Evolutionary conservation across 2,329 filamentous ascomycete genomes (phyloP).

Genomic region (Amauroascus niger): DNA sequence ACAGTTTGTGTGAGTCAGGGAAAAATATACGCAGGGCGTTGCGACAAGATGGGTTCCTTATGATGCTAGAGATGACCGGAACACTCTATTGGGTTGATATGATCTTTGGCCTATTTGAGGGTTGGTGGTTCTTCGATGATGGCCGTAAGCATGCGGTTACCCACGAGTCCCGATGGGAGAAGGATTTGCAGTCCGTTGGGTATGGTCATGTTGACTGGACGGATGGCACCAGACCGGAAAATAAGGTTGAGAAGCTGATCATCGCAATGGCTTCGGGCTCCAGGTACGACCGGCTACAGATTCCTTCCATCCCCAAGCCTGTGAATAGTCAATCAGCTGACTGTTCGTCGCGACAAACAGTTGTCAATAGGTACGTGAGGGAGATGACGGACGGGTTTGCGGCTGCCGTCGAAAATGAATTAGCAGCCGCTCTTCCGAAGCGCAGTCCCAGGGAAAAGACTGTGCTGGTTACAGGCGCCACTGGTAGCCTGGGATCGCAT

Average conservation of each 20-base stretch:
- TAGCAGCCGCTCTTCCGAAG: neutral
- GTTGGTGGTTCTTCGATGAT: conserved; percentile 34
- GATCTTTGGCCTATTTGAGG: conserved; percentile 32
- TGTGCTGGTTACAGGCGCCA: conserved; percentile 37
- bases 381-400: conserved; percentile 21
- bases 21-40: conserved; percentile 22
- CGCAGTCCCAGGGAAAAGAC: conserved; percentile 13
- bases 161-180: conserved; percentile 6
- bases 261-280: conserved; percentile 9
- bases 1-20: conserved; percentile 15
- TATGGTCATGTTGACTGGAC: conserved; percentile 11
- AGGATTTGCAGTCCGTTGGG: conserved; percentile 3
- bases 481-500: conserved; percentile 35
- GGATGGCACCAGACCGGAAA: conserved; percentile 4
- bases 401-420: neutral
- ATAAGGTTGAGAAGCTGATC: conserved; percentile 7
- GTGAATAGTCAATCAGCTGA: conserved; percentile 3
- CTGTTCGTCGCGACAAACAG: conserved; percentile 1
- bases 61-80: conserved; percentile 26
- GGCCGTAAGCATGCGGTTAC: conserved; percentile 8
- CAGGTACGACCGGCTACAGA: conserved; percentile 7
- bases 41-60: conserved; percentile 24
- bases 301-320: neutral
- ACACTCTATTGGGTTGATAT: conserved; percentile 28
- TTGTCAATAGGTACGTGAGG: conserved; percentile 17